Base-by-base conservation (phyloP, 23 red algal species). In the Agarophyton chilense region DNA sequence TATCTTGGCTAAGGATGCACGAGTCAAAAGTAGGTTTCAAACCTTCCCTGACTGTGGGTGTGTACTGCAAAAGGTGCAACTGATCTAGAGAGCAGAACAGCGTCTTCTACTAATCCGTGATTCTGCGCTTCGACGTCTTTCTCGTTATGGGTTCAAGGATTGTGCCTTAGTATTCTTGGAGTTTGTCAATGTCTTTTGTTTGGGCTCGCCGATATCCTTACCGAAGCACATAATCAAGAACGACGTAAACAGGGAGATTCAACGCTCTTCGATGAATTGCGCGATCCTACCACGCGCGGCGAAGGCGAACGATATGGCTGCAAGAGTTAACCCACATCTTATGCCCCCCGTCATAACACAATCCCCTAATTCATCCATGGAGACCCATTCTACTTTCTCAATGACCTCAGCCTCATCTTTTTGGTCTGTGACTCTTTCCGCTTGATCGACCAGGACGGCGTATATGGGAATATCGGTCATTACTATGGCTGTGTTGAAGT, bases 391-490 rank as follows among this genome's bases (percentile, higher is more conserved):
- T 0, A 92, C 64, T 1, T 39, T 65, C 1, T 75, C 63, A 34
- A 92, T 92, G 47, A 75, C 63, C 45, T 92, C 88, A 21, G 38
- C 52, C 31, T 57, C 77, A 57, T 92, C 88, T 13, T 53, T 58
- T 10, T 24, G 60, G 14, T 74, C 76, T 12, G 28, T 7, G 8
- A 28, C 72, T 36, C 13, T 28, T 28, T 9, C 0, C 10, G 2
- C 8, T 29, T 56, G 32, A 25, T 76, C 88, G 12, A 83, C 88
- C 24, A 75, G 25, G 2, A 92, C 88, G 21, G 76, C 53, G 67
- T 52, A 92, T 1, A 92, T 77, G n/a, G 88, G 88, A 12, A 81
- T 38, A 58, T 92, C 88, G 44, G 88, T 82, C 76, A 92, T 68
- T 19, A 51, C 47, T 10, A 82, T 41, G 2, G 88, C 76, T 9